Base-by-base conservation (phyloP, 305 asterid genomes). In the Solanum hybrid region DNA sequence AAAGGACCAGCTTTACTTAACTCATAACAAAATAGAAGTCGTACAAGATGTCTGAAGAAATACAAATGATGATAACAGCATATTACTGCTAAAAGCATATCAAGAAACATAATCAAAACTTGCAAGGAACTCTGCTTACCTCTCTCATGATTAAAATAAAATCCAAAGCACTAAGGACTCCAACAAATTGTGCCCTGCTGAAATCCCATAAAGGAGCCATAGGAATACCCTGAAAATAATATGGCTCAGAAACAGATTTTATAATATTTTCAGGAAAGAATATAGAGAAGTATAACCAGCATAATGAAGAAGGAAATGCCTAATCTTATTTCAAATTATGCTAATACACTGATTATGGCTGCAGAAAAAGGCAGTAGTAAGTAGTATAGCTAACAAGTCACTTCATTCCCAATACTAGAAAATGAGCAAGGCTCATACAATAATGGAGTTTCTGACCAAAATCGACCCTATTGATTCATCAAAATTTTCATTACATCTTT, bases 121-220 rank as follows among this genome's bases (percentile, higher is more conserved):
- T 22, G 42, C 78, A 85, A 19, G 85, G 87, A 69, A 79, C 7
- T 72, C 22, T 64, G 88, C 76, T 77, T 95, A 96, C 99, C 99
- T 96, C 99, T 92, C 94, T 93, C 98, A 97, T 93, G 85, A 97
- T 96, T 92, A 96, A 94, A 92, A 97, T 96, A 91, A 97, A 97
- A 94, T 97, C 99, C 90, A 94, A 88, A 34, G 98, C 96, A 85
- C 98, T 97, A 64, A 97, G 96, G 91, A 97, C 95, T 92, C 99
- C 99, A 79, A 94, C 96, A 92, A 96, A 97, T 89, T 90, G 93
- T 77, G 96, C 95, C 93, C 93, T 95, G 51, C 94, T 90, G 91
- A 93, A 95, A 95, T 96, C 97, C 98, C 99, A 97, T 66, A 97
- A 93, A 64, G 98, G 98, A 14, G 99, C 98, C 91, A 92, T 91